Base-by-base conservation (phyloP, 306 rosid genomes). In the Pueraria montana region DNA sequence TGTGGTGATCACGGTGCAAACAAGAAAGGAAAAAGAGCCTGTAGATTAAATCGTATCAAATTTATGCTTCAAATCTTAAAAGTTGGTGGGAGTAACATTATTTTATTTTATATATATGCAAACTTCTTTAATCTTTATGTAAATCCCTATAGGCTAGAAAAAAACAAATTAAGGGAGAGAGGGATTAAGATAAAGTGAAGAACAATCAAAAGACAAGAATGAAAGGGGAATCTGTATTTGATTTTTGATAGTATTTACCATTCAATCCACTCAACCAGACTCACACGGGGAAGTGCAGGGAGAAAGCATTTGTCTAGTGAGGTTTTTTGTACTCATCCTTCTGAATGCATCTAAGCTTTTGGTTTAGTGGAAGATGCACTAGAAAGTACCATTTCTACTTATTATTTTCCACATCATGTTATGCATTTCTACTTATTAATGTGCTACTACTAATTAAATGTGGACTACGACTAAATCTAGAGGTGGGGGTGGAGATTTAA, bases 181-280 rank as follows among this genome's bases (percentile, higher is more conserved):
- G 20, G 84, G 52, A 65, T 8, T 20, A 48, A 62, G 68, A 67
- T 38, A 70, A 81, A 65, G 80, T 18, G 50, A 67, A 90, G 89
- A 86, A 77, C 88, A 90, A 82, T 27, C 23, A 63, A 55, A 79
- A 89, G 92, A 94, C 95, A 94, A 82, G 91, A 91, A 87, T 86
- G 92, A 91, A 89, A 87, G 81, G 13, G n/a, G 74, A 74, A 96
- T 90, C 96, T 43, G 79, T 56, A 76, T 86, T 72, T 86, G 91
- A 89, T 90, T 88, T 48, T 89, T 92, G 96, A 53, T 84, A 67
- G 80, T 90, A 84, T 92, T 90, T 96, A 94, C 96, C 89, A 82
- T 77, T 83, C 76, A 87, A 58, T 90, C 94, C 98, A 90, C 93
- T 89, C 91, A 91, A 83, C 78, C 81, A 82, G 77, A 86, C 71